Evolutionary conservation across 176 grass and related monocot species (phyloP), one percentile per base, ranked within the genome.

Genomic region (Lolium multiflorum): DNA sequence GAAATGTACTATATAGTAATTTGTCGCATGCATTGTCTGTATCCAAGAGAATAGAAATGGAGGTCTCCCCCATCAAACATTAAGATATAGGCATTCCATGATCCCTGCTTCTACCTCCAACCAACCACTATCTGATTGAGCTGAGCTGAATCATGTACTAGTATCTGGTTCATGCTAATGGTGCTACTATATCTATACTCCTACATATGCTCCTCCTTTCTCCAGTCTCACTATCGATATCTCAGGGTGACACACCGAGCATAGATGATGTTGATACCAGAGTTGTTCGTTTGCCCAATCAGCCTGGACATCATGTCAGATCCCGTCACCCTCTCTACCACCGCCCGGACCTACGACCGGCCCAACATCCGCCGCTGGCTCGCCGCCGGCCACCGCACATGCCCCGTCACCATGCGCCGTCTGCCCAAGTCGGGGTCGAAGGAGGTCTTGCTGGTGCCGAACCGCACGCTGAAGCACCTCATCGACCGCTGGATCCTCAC

Each of bases 341-440:
- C 74, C 25, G 81, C 25, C 6, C 74, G 71, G 51, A 79, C 81
- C 4, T 89, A 89, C 20, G 80, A 88, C 72, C n/a, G 71, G 1
- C 57, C 49, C 44, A 77, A 12, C 86, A 84, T 84, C 54, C 39
- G 71, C 5, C 75, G 76, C 7, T 88, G 87, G 87, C 63, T 83
- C 7, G 87, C 81, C 12, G n/a, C 66, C 11, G 87, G 87, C 37
- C 56, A 88, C 17, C 64, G 51, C 4, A 83, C 74, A 0, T 84
- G 81, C 74, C 87, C 87, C 3, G 87, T 89, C 52, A 89, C 87
- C 63, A 89, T 89, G 87, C 63, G 25, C 39, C 56, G 8, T 43
- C 87, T 84, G 24, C 81, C 71, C 72, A 55, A 43, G 9, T 46
- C 18, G 9, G 38, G 11, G 25, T 66, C 79, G 9, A 20, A 6